Evolutionary conservation across 352 stramenopile species (phyloP).

Genomic region (Globisporangium orthogonon): DNA sequence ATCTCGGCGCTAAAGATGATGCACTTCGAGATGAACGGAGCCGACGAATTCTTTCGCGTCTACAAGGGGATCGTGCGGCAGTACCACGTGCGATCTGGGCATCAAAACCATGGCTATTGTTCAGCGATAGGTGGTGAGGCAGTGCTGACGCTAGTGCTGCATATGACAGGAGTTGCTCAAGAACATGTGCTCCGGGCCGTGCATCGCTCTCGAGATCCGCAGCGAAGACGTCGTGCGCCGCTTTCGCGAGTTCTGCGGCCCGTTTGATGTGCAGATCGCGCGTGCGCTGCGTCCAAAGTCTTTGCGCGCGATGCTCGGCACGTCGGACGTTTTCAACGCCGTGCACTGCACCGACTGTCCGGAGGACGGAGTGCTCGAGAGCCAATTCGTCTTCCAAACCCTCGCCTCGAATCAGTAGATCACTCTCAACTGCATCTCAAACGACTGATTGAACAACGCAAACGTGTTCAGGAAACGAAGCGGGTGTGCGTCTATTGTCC

Average conservation of each 20-base stretch:
- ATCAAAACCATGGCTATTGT: not conserved
- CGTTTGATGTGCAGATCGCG: constrained; percentile 88
- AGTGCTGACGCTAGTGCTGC: not conserved
- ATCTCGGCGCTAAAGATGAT: constrained; percentile 87
- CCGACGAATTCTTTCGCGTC: constrained; percentile 90
- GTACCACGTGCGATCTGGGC: constrained; percentile 45
- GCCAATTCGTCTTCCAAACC: constrained; percentile 84
- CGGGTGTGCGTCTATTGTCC: not conserved
- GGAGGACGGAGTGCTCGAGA: constrained; percentile 88
- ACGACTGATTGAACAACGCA: not conserved
- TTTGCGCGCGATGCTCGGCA: constrained; percentile 86
- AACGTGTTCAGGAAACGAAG: not conserved
- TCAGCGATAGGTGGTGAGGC: too few relatives aligned
- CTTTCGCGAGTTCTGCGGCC: constrained; percentile 83
- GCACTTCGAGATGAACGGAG: constrained; percentile 66
- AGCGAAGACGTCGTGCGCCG: constrained; percentile 68
- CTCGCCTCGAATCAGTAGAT: constrained; percentile 18
- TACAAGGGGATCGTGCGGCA: constrained; percentile 70
- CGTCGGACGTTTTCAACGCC: constrained; percentile 80
- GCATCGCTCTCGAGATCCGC: constrained; percentile 87
- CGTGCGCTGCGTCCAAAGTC: constrained; percentile 77
- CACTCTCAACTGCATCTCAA: not conserved
- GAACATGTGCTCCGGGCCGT: constrained; percentile 85
- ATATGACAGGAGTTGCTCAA: constrained; percentile 71
- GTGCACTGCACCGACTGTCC: constrained; percentile 91